phyloP scores from a whole-genome alignment of 75 land plant species.

The Pseudotsuga menziesii region DNA sequence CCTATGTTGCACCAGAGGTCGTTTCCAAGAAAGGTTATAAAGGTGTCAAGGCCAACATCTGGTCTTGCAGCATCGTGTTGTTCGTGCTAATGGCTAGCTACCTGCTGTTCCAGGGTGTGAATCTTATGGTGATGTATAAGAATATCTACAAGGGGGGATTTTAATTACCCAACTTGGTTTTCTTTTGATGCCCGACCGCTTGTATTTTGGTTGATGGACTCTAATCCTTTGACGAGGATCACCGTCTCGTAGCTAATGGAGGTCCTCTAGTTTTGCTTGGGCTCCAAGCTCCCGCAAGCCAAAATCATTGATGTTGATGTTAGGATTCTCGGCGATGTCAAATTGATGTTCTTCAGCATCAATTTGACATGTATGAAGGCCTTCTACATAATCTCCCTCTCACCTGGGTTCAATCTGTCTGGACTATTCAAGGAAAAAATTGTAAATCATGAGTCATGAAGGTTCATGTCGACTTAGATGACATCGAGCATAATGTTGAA shows the following conservation, averaged over 20 bases:
- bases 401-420: slow-evolving; percentile 32
- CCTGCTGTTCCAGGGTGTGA: slow-evolving; percentile 7
- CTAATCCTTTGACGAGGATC: no score
- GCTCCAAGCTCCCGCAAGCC: not conserved
- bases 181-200: no score
- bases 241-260: no score
- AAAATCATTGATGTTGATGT: not conserved
- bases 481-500: slow-evolving; percentile 27
- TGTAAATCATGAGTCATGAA: no score
- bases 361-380: slow-evolving; percentile 36
- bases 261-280: no score
- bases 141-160: no score
- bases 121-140: slow-evolving; percentile 5
- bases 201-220: slow-evolving; percentile 22
- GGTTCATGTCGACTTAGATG: slow-evolving; percentile 30
- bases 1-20: no score
- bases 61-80: slow-evolving; percentile 50
- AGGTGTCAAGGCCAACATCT: slow-evolving; percentile 41
- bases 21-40: slow-evolving; percentile 42
- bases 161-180: slow-evolving; percentile 39
- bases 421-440: no score
- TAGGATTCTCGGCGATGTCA: no score
- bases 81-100: no score
- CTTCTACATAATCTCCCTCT: slow-evolving; percentile 35
- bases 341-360: not conserved